Base-by-base conservation (phyloP, 2,329 filamentous ascomycete genomes). In the Alternaria brassicicola region DNA sequence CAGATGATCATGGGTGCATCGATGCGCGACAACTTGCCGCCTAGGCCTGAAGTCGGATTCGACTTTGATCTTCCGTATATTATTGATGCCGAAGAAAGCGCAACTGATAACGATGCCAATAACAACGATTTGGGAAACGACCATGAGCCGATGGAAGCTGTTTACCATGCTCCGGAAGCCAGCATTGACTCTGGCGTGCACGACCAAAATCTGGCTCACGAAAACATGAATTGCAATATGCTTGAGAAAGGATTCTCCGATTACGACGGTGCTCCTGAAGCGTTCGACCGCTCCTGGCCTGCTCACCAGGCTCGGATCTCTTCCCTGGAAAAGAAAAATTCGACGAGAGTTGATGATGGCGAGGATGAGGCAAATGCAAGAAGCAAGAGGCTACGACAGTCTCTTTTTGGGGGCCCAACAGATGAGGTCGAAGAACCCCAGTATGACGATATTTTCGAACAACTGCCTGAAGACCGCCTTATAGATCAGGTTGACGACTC, bases 51-150 rank as follows among this genome's bases (percentile, higher is more conserved):
- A 0, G 39, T 50, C 21, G 52, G 61, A 2, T 57, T 66, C 30
- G 62, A 65, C 10, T 61, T 61, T 15, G 52, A 57, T 15, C 57
- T 68, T n/a, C 58, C 61, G 2, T 57, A 63, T 17, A 59, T 49
- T 2, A 31, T 54, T 3, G 56, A 63, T 6, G 33, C 35, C 17
- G 17, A 19, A 7, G 17, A 19, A 8, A 21, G 4, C 9, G 35
- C n/a, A n/a, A n/a, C n/a, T n/a, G n/a, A n/a, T n/a, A n/a, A n/a
- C n/a, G n/a, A n/a, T n/a, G n/a, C n/a, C n/a, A n/a, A n/a, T n/a
- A n/a, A n/a, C n/a, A n/a, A n/a, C n/a, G n/a, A n/a, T n/a, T n/a
- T n/a, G n/a, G n/a, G n/a, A n/a, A n/a, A n/a, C n/a, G n/a, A n/a
- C n/a, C n/a, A n/a, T n/a, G n/a, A n/a, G n/a, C n/a, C n/a, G n/a